Base-by-base conservation (phyloP, 2,329 filamentous ascomycete genomes). In the Ascochyta koolunga region DNA sequence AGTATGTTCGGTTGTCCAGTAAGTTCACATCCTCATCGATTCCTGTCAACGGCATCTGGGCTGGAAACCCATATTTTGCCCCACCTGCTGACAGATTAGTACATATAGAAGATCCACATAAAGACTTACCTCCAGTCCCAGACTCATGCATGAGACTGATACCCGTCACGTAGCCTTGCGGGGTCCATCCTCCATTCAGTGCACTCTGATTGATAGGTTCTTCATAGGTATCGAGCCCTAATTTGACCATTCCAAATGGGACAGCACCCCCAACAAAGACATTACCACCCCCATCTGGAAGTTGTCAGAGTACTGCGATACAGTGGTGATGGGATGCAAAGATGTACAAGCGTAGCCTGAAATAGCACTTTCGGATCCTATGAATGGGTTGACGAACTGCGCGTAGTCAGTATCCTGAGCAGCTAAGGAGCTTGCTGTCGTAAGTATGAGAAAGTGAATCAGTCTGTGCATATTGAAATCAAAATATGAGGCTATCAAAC, bases 321-420 rank as follows among this genome's bases (percentile, higher is more conserved):
- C 2, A 7, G 5, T 6, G 15, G 8, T 27, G 19, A 9, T 13
- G 22, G 8, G n/a, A 18, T 27, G 16, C 18, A 8, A 40, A 19
- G n/a, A 43, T 60, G 42, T 60, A 66, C 67, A 74, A 19, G 70
- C 68, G 40, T 71, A 72, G 3, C 78, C 78, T 4, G 76, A 60
- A 29, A 74, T 76, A 0, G 76, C 76, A 7, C 79, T 78, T 58
- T 80, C 78, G 0, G 78, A 78, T 6, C 79, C 79, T 18, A 81
- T 80, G 38, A 81, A 75, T 1, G 76, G 71, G 51, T 81, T 79
- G 8, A 80, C 79, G 27, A 66, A 74, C 44, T 70, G 66, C 22
- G 70, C 45, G 40, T 69, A 73, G 25, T 74, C 70, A 11, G 65
- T 55, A 36, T 58, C 50, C n/a, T 70, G 62, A 16, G 64, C 59